Evolutionary conservation across 2,329 filamentous ascomycete species (phyloP), one percentile per base, ranked within the genome.

Genomic region (Calonectria leucothoes): DNA sequence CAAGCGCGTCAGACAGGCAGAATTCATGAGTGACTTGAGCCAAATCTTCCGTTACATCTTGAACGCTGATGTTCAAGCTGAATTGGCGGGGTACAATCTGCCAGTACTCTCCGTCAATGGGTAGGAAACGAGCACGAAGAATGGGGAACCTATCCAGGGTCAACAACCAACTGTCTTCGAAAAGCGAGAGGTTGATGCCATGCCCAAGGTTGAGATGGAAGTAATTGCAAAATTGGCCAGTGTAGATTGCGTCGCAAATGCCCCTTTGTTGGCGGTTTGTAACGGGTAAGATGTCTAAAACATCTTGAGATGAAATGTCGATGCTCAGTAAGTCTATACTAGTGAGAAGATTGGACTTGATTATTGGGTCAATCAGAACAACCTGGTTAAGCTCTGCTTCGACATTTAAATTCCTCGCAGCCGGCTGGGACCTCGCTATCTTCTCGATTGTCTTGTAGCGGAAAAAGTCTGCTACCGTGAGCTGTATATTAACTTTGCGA

Each of bases 321-420:
- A 74, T 37, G 5, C 57, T 27, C n/a, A 74, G 52, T 0, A 65
- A 57, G n/a, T 71, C 71, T 7, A 74, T 45, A 23, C 71, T 45
- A 3, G 45, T 15, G 2, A 76, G 7, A 20, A 77, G 69, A 6
- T 59, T 20, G 8, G 52, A 4, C 35, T 71, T 76, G 8, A 57
- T 73, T 23, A 25, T 29, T 4, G 59, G 10, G 15, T 74, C 65
- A 33, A 78, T 20, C 5, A 78, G 67, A 51, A 35, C 29, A 33
- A 61, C 45, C 17, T 66, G 14, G 5, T 70, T 37, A 3, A 52
- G 49, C 3, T 20, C 31, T 75, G 76, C 79, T 77, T 89, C 87
- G 25, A 89, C 85, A 25, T 0, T 87, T 17, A 23, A 15, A 14
- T 8, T 23, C 15, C 15, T n/a, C 1, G 29, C 3, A n/a, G 8